phyloP scores from a whole-genome alignment of 2,329 filamentous ascomycete species.

The Magnaporthiopsis incrustans region DNA sequence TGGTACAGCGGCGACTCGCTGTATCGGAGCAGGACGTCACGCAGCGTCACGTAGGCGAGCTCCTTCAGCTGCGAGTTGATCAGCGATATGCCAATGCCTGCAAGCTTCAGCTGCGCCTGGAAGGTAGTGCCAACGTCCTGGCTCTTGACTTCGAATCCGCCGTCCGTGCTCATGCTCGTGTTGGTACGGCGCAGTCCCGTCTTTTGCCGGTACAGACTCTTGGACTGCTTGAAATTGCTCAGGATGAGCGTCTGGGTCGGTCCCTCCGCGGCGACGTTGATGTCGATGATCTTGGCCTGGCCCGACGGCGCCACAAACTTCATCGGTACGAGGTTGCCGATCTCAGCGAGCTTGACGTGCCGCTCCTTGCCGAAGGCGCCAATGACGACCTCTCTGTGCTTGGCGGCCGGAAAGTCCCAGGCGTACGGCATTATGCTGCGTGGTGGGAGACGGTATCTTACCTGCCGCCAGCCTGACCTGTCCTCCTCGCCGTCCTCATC shows the following conservation, averaged over 20 bases:
- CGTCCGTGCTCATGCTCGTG: constrained; percentile 38
- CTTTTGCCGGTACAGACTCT: constrained; percentile 72
- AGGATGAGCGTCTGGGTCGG: constrained; percentile 91
- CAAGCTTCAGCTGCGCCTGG: constrained; percentile 78
- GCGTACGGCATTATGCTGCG: constrained; percentile 99
- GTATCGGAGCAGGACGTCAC: constrained; percentile 85
- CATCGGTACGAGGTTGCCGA: constrained; percentile 92
- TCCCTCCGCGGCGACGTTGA: constrained; percentile 91
- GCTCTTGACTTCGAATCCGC: constrained; percentile 87
- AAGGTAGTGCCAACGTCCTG: constrained; percentile 83
- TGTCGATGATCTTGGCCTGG: constrained; percentile 82
- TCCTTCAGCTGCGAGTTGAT: constrained; percentile 90
- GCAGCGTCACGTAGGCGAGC: constrained; percentile 85
- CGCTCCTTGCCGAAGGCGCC: constrained; percentile 71
- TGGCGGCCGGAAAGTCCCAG: constrained; percentile 98
- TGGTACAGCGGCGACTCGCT: constrained; percentile 92
- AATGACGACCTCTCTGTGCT: constrained; percentile 87
- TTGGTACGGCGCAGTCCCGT: constrained; percentile 26
- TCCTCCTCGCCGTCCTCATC: constrained; percentile 85
- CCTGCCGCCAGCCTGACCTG: constrained; percentile 80
- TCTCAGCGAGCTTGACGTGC: constrained; percentile 91
- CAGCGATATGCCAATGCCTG: constrained; percentile 85
- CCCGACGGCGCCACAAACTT: constrained; percentile 65
- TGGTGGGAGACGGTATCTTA: constrained; percentile 84
- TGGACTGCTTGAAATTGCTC: constrained; percentile 87